These are phyloP conservation scores for Ceratobasidium theobromae DNA, from an alignment of 1,284 basidiomycete genomes.

Conservation along the genomic window DNA sequence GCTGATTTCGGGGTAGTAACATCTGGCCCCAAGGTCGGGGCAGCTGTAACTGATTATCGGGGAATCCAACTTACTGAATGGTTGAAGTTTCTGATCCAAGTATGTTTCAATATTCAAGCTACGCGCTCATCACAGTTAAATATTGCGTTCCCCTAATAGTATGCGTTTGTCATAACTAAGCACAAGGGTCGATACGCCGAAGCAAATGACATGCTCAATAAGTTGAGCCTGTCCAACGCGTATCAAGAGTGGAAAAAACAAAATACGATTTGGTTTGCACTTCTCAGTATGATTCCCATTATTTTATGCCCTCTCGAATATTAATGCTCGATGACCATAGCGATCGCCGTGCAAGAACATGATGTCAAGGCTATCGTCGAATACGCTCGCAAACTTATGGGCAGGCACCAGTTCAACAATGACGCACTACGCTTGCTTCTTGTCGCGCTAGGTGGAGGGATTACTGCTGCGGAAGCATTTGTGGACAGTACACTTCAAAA, in stretches of 20 bases:
- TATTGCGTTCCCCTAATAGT: constrained; percentile 60
- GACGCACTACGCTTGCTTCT: constrained; percentile 76
- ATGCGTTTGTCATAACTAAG: constrained; percentile 74
- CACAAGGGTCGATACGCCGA: constrained; percentile 62
- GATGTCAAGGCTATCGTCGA: constrained; percentile 64
- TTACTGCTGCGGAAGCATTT: constrained; percentile 69
- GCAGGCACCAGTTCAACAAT: constrained; percentile 73
- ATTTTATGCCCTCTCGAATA: not conserved
- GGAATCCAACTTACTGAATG: constrained; percentile 85
- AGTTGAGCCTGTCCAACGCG: constrained; percentile 74
- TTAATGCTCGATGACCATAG: constrained; percentile 45
- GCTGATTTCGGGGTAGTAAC: not conserved
- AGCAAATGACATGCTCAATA: constrained; percentile 78
- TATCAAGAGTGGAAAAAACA: constrained; percentile 68
- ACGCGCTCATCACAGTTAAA: not conserved
- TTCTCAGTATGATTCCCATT: constrained; percentile 62
- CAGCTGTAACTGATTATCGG: constrained; percentile 66
- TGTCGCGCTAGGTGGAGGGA: constrained; percentile 66
- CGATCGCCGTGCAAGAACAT: constrained; percentile 65
- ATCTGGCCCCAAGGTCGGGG: constrained; percentile 36
- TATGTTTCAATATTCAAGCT: constrained; percentile 42
- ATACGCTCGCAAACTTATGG: constrained; percentile 70
- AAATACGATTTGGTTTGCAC: constrained; percentile 67
- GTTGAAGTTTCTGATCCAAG: constrained; percentile 84
- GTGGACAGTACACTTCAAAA: constrained; percentile 77